Conservation (phyloP, 257 asterid genomes). For the Linaria vulgaris region DNA sequence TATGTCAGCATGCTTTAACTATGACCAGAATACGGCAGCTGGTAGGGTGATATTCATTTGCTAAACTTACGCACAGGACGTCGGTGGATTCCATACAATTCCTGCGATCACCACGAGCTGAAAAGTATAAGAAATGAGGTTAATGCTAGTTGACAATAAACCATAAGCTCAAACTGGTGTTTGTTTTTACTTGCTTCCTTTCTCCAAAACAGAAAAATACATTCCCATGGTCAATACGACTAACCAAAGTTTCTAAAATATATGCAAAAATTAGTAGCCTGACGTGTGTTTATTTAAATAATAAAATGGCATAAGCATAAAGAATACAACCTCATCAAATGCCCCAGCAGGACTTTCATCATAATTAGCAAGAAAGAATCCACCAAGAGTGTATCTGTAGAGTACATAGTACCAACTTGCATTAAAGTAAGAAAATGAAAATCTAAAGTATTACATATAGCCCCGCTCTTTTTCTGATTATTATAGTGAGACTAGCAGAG, state of each 20-base stretch:
- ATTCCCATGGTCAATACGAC: conserved; percentile 25
- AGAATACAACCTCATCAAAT: conserved; percentile 78
- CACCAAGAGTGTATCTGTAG: conserved; percentile 87
- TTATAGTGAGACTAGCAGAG: background rate
- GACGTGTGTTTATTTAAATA: conserved; percentile 26
- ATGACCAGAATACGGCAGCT: too few species aligned
- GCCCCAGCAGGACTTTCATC: conserved; percentile 87
- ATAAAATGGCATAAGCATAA: conserved; percentile 9
- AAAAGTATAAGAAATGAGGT: conserved; percentile 30
- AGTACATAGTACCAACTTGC: conserved; percentile 32
- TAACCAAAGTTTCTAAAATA: conserved; percentile 18
- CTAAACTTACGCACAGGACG: conserved; percentile 94
- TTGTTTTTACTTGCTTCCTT: conserved; percentile 1
- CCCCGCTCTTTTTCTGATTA: conserved; percentile 8
- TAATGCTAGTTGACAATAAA: conserved; percentile 28
- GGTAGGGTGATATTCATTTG: too few species aligned
- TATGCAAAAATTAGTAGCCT: conserved; percentile 24
- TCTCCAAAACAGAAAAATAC: conserved; percentile 19
- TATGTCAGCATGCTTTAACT: background rate
- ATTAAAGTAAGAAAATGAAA: conserved; percentile 23
- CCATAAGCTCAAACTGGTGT: conserved; percentile 26
- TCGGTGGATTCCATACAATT: conserved; percentile 96
- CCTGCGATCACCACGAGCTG: conserved; percentile 99
- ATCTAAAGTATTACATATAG: conserved; percentile 14
- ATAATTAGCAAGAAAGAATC: conserved; percentile 93